Conservation (phyloP, 495 filamentous ascomycete genomes). For the Xylaria palmicola region DNA sequence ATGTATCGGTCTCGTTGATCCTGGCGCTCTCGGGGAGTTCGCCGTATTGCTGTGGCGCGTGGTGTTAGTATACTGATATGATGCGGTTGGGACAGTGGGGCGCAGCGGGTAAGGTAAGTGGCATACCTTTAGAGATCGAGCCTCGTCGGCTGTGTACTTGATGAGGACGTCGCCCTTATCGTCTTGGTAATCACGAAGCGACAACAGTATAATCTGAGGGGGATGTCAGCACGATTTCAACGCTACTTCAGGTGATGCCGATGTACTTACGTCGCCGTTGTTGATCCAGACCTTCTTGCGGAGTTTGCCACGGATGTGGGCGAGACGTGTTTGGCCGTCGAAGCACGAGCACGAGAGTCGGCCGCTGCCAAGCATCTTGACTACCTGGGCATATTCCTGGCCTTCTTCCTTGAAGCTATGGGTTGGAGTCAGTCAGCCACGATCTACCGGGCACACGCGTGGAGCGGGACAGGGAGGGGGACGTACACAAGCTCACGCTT, state of each 20-base stretch:
- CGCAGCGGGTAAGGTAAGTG: not conserved
- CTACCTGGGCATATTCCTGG: conserved; percentile 97
- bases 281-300: conserved; percentile 99
- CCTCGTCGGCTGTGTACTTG: conserved; percentile 98
- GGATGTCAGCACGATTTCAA: not conserved
- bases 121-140: conserved; percentile 64
- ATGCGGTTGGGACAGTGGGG: not conserved
- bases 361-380: conserved; percentile 98
- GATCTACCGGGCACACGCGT: not conserved
- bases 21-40: conserved; percentile 96
- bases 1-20: conserved; percentile 99
- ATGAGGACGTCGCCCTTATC: conserved; percentile 99
- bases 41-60: conserved; percentile 65
- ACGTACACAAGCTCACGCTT: conserved; percentile 77
- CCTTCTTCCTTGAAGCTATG: conserved; percentile 89
- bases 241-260: not conserved
- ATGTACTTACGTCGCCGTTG: conserved; percentile 66
- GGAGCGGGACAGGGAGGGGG: not conserved
- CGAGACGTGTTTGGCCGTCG: conserved; percentile 84
- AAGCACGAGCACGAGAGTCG: conserved; percentile 96
- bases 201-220: conserved; percentile 84
- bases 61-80: conserved; percentile 42
- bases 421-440: not conserved
- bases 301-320: conserved; percentile 90
- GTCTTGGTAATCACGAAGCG: conserved; percentile 96